Conservation (phyloP, 2,329 filamentous ascomycete species). For the Coniella vitis region DNA sequence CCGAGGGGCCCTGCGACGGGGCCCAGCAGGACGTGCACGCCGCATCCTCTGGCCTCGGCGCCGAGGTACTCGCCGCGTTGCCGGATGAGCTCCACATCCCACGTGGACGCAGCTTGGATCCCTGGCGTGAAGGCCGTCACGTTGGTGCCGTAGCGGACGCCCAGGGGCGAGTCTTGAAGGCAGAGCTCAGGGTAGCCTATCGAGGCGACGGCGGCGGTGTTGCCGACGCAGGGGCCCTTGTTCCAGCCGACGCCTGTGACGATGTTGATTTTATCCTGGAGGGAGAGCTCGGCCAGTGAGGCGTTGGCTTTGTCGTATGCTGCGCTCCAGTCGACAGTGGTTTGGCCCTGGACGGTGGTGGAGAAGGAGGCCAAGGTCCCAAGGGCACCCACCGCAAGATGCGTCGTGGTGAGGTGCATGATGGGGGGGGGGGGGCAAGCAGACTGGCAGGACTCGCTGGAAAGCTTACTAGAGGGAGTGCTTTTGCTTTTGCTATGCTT, state of each 20-base stretch:
- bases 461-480: no score
- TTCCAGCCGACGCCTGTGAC: constrained; percentile 73
- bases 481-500: no score
- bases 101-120: constrained; percentile 71
- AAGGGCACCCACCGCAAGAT: not conserved
- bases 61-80: constrained; percentile 63
- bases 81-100: constrained; percentile 70
- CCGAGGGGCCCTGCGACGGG: constrained; percentile 72
- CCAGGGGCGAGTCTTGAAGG: constrained; percentile 74
- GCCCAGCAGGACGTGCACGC: constrained; percentile 68
- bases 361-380: constrained; percentile 35
- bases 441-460: not conserved
- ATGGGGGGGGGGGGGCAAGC: not conserved
- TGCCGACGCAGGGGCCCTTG: constrained; percentile 62
- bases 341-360: constrained; percentile 42
- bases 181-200: constrained; percentile 67
- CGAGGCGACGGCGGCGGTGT: constrained; percentile 47
- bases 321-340: constrained; percentile 53
- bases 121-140: constrained; percentile 75
- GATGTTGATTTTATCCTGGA: constrained; percentile 71
- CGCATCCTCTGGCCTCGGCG: constrained; percentile 61
- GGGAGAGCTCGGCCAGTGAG: constrained; percentile 61
- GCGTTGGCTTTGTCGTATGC: constrained; percentile 64
- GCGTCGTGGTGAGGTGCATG: not conserved
- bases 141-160: constrained; percentile 63